Percentiles rank a stretch among this genome's conserved stretches.
Conservation (phyloP, 495 filamentous ascomycete species). For the Neurospora pannonica region DNA sequence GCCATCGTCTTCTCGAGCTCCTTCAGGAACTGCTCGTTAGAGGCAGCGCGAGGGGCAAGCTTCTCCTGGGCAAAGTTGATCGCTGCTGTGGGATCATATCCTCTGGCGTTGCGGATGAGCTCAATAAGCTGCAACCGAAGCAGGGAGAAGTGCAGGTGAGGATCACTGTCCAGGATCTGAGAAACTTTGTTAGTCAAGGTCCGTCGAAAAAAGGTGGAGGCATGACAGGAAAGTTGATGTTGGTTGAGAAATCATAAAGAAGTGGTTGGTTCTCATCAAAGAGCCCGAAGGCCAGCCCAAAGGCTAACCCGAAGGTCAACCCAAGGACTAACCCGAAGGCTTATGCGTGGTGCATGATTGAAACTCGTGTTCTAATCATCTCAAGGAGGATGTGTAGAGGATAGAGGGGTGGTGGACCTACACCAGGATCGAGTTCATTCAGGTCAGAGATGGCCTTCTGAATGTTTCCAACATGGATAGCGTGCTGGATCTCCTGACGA, state of each 20-base stretch:
- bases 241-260: constrained; percentile 65
- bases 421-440: constrained; percentile 85
- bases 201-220: not conserved
- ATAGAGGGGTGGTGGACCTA: constrained; percentile 36
- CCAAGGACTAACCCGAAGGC: constrained; percentile 41
- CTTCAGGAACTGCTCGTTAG: constrained; percentile 68
- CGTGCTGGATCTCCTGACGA: constrained; percentile 67
- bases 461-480: constrained; percentile 76
- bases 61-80: constrained; percentile 80
- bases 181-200: constrained; percentile 8
- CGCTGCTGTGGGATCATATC: constrained; percentile 70
- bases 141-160: constrained; percentile 80
- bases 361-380: constrained; percentile 89
- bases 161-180: constrained; percentile 80
- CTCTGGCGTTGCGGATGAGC: constrained; percentile 70
- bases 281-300: constrained; percentile 17
- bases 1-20: constrained; percentile 91
- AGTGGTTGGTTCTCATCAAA: constrained; percentile 88
- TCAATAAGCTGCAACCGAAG: constrained; percentile 88
- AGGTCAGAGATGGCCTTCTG: constrained; percentile 75
- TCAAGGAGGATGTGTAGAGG: constrained; percentile 27
- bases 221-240: constrained; percentile 8
- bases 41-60: constrained; percentile 77
- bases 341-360: constrained; percentile 98
- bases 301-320: not conserved